Conservation (phyloP, 164 flowering plant species). For the Brasenia schreberi region DNA sequence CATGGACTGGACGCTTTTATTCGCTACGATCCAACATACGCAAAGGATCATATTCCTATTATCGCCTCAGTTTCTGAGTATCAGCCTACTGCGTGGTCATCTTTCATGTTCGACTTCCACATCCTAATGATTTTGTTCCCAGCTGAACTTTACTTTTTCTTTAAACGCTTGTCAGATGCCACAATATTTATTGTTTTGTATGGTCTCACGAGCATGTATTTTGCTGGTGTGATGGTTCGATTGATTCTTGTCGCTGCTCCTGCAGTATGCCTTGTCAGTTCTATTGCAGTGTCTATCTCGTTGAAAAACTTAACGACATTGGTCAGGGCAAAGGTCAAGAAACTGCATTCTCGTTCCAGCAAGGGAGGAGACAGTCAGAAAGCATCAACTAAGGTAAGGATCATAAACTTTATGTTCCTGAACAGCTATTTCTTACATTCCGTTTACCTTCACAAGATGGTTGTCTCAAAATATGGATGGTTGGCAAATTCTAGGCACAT, state of each 20-base stretch:
- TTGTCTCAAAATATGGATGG: no score
- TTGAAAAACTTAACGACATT: slow-evolving; percentile 70
- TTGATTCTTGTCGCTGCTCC: slow-evolving; percentile 98
- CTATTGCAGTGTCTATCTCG: slow-evolving; percentile 96
- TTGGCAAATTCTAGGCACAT: no score
- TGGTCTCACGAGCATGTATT: slow-evolving; percentile 98
- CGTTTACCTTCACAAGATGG: no score
- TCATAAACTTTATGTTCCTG: not conserved
- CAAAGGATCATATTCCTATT: slow-evolving; percentile 96
- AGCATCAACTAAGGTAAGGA: slow-evolving; percentile 62
- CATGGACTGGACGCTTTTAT: slow-evolving; percentile 98
- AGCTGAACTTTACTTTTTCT: slow-evolving; percentile 94
- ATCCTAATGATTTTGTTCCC: slow-evolving; percentile 92
- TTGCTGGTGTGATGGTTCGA: slow-evolving; percentile 99
- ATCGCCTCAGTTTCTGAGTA: slow-evolving; percentile 99
- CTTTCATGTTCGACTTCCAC: slow-evolving; percentile 99
- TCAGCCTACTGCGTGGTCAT: slow-evolving; percentile 99
- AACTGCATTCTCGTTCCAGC: slow-evolving; percentile 28
- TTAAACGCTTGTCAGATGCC: slow-evolving; percentile 93
- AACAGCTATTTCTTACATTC: not conserved
- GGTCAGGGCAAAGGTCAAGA: slow-evolving; percentile 48
- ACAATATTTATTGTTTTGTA: slow-evolving; percentile 95
- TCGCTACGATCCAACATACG: slow-evolving; percentile 98
- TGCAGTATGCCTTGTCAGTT: slow-evolving; percentile 96
- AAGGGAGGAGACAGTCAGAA: slow-evolving; percentile 36